Evolutionary conservation across 2,329 filamentous ascomycete species (phyloP).

Genomic region (Ploettnerulaceae sp.): DNA sequence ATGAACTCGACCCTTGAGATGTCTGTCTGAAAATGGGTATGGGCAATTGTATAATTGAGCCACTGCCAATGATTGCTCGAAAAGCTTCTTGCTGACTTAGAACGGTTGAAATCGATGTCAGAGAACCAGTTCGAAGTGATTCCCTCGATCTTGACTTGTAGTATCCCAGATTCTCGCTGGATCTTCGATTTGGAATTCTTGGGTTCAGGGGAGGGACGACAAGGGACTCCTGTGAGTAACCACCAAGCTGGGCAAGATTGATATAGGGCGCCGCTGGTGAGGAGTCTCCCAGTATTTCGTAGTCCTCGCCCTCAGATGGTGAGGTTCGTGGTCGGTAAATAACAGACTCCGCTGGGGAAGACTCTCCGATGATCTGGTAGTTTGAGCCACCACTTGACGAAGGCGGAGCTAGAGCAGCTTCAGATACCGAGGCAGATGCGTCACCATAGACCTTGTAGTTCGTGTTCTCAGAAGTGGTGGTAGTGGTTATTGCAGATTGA

Average conservation of each 20-base stretch:
- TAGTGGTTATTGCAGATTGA: slow-evolving; percentile 27
- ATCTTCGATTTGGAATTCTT: slow-evolving; percentile 43
- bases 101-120: slow-evolving; percentile 52
- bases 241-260: slow-evolving; percentile 32
- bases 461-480: slow-evolving; percentile 32
- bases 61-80: slow-evolving; percentile 27
- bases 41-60: slow-evolving; percentile 29
- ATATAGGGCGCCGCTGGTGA: slow-evolving; percentile 37
- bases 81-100: slow-evolving; percentile 36
- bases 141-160: slow-evolving; percentile 49
- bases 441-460: slow-evolving; percentile 34
- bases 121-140: slow-evolving; percentile 48
- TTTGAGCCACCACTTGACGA: slow-evolving; percentile 37
- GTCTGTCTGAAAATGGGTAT: slow-evolving; percentile 16
- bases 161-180: slow-evolving; percentile 46
- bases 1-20: slow-evolving; percentile 31
- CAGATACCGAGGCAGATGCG: slow-evolving; percentile 21
- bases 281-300: slow-evolving; percentile 46
- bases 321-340: slow-evolving; percentile 32
- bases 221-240: slow-evolving; percentile 58
- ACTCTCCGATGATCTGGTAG: slow-evolving; percentile 47
- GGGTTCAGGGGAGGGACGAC: slow-evolving; percentile 47
- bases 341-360: slow-evolving; percentile 39
- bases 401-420: slow-evolving; percentile 18
- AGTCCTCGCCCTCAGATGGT: slow-evolving; percentile 39